A percentile compares a stretch with the other conserved stretches of the same genome.
Evolutionary conservation across 2,329 filamentous ascomycete species (phyloP).

Genomic region (Emergomyces orientalis): DNA sequence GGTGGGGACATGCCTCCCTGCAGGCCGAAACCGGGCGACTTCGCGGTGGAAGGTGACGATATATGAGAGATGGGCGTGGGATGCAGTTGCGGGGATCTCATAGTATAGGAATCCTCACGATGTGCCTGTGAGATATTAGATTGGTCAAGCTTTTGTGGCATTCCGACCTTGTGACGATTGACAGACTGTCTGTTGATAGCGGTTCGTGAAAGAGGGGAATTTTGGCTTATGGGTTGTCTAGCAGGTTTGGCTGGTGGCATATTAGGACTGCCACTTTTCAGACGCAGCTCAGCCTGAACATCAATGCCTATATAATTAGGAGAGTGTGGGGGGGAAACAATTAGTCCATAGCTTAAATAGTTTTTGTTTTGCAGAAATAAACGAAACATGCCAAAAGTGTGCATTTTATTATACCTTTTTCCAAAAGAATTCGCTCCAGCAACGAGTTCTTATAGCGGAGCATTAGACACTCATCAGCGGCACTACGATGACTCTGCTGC

Average conservation of each 20-base stretch:
- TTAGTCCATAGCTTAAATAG: neutral
- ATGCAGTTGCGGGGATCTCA: conserved; percentile 62
- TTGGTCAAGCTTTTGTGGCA: conserved; percentile 57
- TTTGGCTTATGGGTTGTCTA: conserved; percentile 60
- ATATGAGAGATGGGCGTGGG: conserved; percentile 74
- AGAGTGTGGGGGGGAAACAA: conserved; percentile 6
- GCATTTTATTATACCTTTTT: conserved; percentile 60
- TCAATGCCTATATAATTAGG: conserved; percentile 63
- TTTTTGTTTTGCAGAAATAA: neutral
- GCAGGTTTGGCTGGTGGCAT: conserved; percentile 54
- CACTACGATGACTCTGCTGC: conserved; percentile 86
- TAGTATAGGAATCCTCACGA: conserved; percentile 30
- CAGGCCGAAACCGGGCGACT: conserved; percentile 52
- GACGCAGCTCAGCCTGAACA: conserved; percentile 87
- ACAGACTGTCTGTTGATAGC: conserved; percentile 71
- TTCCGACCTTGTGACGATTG: conserved; percentile 61
- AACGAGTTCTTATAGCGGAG: conserved; percentile 96
- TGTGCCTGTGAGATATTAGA: conserved; percentile 41
- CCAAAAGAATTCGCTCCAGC: conserved; percentile 85
- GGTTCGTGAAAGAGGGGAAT: conserved; percentile 67
- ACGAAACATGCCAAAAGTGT: neutral
- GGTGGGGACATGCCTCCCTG: conserved; percentile 55
- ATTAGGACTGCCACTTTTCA: conserved; percentile 82
- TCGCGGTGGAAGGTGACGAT: conserved; percentile 54
- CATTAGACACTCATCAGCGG: conserved; percentile 96